Percentiles rank a stretch among this genome's conserved stretches.
Evolutionary conservation across 768 basidiomycete genomes (phyloP).

Genomic region (Boletus subparvulus): DNA sequence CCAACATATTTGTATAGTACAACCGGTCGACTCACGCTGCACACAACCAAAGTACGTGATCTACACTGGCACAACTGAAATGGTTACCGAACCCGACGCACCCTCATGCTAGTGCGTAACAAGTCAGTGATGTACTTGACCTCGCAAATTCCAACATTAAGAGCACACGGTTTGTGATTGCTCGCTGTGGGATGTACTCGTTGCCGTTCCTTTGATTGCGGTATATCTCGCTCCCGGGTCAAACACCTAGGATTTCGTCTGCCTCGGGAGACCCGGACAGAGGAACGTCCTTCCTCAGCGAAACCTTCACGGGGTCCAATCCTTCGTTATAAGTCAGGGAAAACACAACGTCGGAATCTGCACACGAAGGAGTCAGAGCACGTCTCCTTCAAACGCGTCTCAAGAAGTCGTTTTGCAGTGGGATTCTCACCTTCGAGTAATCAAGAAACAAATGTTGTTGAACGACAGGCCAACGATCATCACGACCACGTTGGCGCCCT

Average conservation of each 20-base stretch:
- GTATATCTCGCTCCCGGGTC: background rate
- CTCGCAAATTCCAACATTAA: background rate
- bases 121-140: background rate
- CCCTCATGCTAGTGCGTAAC: background rate
- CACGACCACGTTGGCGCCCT: background rate
- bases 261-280: background rate
- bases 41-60: background rate
- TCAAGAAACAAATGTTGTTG: background rate
- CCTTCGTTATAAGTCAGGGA: background rate
- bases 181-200: too few species aligned
- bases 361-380: background rate
- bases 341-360: background rate
- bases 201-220: background rate
- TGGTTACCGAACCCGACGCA: background rate
- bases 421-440: background rate
- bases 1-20: background rate
- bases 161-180: background rate
- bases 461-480: background rate
- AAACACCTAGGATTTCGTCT: background rate
- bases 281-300: background rate
- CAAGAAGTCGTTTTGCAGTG: background rate
- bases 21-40: background rate
- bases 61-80: background rate
- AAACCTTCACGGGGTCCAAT: background rate
- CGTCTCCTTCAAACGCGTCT: background rate